Evolutionary conservation across 305 asterid species (phyloP), one percentile per base, ranked within the genome.

Genomic region (Fraxinus sp.): DNA sequence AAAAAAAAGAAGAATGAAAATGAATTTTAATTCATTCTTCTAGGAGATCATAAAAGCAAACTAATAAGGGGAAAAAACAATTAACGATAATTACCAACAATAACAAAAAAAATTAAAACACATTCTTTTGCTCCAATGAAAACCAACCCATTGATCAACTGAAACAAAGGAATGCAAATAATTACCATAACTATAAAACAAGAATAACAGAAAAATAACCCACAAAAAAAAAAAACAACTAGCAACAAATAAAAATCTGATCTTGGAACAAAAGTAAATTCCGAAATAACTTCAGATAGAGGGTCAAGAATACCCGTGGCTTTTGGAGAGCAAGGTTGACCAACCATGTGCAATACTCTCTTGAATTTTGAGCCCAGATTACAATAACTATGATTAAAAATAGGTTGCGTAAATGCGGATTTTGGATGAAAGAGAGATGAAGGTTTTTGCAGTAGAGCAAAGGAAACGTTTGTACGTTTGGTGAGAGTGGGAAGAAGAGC

Each of bases 401-500:
- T 22, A 24, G 89, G 77, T 1, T 39, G 49, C n/a, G 78, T 18
- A 70, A 66, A 86, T 6, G 78, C 16, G 76, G 80, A 49, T 74
- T 81, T 81, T 35, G 76, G 86, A 76, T 84, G 86, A 20, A 62
- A 78, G 71, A 5, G 72, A 64, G 83, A 57, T 8, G 88, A 83
- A 36, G 41, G 41, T 37, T 73, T 79, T 24, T 55, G 83, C 78
- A 18, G 79, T 37, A 62, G 70, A 11, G 87, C 52, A 78, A 83
- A 76, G 32, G 86, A 71, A 32, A 72, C 33, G 78, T 10, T 74
- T 14, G 49, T 2, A 62, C 39, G 87, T 44, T 72, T 36, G 75
- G 83, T n/a, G 78, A 87, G 75, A 9, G 87, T 20, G 3, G 92
- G 90, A 5, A 88, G 83, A 76, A 88, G 82, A 36, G 90, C 87